Percentiles rank a stretch among this genome's conserved stretches.
Evolutionary conservation across 2,329 filamentous ascomycete genomes (phyloP).

Genomic region (Aspergillus fumigatus): DNA sequence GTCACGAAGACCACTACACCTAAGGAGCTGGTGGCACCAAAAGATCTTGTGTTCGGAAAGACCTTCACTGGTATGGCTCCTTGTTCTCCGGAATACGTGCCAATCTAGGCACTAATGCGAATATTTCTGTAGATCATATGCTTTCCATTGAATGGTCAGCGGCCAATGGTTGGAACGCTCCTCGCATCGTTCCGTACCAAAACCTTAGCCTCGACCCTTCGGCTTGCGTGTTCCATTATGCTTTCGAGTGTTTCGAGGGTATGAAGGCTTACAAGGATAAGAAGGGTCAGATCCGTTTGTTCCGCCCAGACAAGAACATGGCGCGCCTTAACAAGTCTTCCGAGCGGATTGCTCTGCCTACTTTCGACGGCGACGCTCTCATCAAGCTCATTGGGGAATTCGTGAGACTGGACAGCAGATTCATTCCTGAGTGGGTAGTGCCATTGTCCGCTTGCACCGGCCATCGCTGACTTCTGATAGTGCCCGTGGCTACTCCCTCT

Average conservation of each 20-base stretch:
- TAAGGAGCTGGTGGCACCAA: conserved; percentile 66
- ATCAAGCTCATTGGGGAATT: conserved; percentile 79
- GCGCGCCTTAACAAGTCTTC: conserved; percentile 85
- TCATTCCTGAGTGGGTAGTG: conserved; percentile 68
- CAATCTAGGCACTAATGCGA: conserved; percentile 14
- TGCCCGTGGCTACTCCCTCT: conserved; percentile 80
- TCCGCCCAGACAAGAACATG: conserved; percentile 97
- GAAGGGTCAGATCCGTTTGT: conserved; percentile 72
- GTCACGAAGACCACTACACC: conserved; percentile 72
- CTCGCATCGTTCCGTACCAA: conserved; percentile 87
- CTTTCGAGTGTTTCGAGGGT: conserved; percentile 95
- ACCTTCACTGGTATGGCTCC: conserved; percentile 71
- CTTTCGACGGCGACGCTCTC: conserved; percentile 68
- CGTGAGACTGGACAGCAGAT: conserved; percentile 75
- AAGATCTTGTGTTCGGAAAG: conserved; percentile 83
- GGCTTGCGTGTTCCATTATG: conserved; percentile 97
- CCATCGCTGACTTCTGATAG: conserved; percentile 25
- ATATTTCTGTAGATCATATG: conserved; percentile 76
- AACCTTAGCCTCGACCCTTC: conserved; percentile 95
- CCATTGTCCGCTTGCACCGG: background rate
- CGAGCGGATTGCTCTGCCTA: conserved; percentile 86
- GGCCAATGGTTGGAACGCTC: conserved; percentile 73
- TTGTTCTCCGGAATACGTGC: background rate
- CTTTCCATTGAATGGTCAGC: conserved; percentile 90
- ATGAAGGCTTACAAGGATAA: conserved; percentile 99